phyloP scores from a whole-genome alignment of 2,329 filamentous ascomycete species.

The Trichoderma simmonsii region DNA sequence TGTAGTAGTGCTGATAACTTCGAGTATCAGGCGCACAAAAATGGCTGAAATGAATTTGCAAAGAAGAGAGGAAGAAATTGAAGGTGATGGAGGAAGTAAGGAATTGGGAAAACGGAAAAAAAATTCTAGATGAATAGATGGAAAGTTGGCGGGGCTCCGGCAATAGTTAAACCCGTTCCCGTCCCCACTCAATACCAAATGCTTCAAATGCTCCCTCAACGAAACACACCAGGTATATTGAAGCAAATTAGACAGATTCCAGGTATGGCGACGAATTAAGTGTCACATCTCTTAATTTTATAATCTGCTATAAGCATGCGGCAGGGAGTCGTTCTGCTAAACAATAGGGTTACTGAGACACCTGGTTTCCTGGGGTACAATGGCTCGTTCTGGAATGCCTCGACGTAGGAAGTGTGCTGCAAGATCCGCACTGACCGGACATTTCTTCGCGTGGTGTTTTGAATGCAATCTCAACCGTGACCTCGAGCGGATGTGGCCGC shows the following conservation, averaged over 20 bases:
- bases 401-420: neutral
- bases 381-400: neutral
- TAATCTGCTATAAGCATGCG: too few relatives aligned
- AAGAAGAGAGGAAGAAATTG: neutral
- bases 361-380: slow-evolving; percentile 17
- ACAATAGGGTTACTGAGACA: too few relatives aligned
- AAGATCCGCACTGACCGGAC: neutral
- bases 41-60: neutral
- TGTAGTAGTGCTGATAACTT: neutral
- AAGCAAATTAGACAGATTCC: neutral
- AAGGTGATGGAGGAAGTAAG: neutral
- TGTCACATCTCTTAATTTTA: neutral
- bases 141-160: neutral
- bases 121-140: neutral
- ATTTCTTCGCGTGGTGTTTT: neutral
- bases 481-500: too few relatives aligned
- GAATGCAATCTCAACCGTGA: neutral
- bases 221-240: neutral
- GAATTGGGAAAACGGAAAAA: neutral
- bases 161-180: slow-evolving; percentile 7
- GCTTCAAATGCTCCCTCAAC: neutral
- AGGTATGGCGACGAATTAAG: neutral
- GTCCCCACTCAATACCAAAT: neutral
- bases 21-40: neutral
- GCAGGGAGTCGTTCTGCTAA: neutral